phyloP scores from a whole-genome alignment of 768 basidiomycete genomes.

The Tubosaeta sp. region DNA sequence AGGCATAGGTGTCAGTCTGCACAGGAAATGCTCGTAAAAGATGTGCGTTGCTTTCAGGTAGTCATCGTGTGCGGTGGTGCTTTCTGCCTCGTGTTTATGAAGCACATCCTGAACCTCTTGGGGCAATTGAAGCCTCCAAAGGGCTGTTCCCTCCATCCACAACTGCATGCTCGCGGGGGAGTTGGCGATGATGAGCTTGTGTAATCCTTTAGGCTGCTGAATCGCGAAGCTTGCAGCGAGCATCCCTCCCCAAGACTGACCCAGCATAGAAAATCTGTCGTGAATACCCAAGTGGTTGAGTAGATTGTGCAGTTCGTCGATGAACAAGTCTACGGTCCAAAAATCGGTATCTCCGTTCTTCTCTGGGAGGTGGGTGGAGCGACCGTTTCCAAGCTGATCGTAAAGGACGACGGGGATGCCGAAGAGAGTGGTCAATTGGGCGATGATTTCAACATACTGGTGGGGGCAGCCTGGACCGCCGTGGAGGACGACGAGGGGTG shows the following conservation, averaged over 20 bases:
- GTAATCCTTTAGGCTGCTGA: conserved; percentile 42
- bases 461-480: conserved; percentile 48
- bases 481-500: conserved; percentile 46
- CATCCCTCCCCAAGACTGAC: conserved; percentile 45
- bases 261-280: conserved; percentile 40
- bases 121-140: conserved; percentile 36
- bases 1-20: conserved; percentile 44
- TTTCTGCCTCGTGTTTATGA: conserved; percentile 43
- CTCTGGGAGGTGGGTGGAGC: conserved; percentile 50
- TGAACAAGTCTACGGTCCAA: conserved; percentile 49
- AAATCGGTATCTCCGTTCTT: conserved; percentile 40
- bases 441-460: conserved; percentile 37
- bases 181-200: conserved; percentile 43
- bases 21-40: conserved; percentile 43
- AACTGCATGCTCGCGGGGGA: conserved; percentile 43
- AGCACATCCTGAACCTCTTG: conserved; percentile 37
- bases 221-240: conserved; percentile 35
- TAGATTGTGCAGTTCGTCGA: conserved; percentile 48
- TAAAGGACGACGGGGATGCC: conserved; percentile 49
- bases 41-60: conserved; percentile 40
- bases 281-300: conserved; percentile 42
- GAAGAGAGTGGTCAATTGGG: conserved; percentile 34
- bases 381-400: conserved; percentile 54
- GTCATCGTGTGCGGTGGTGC: conserved; percentile 40
- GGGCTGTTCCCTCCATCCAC: conserved; percentile 34